Percentiles rank a stretch among this genome's conserved stretches.
phyloP scores from a whole-genome alignment of 768 basidiomycete species.

The Cyathus striatus region DNA sequence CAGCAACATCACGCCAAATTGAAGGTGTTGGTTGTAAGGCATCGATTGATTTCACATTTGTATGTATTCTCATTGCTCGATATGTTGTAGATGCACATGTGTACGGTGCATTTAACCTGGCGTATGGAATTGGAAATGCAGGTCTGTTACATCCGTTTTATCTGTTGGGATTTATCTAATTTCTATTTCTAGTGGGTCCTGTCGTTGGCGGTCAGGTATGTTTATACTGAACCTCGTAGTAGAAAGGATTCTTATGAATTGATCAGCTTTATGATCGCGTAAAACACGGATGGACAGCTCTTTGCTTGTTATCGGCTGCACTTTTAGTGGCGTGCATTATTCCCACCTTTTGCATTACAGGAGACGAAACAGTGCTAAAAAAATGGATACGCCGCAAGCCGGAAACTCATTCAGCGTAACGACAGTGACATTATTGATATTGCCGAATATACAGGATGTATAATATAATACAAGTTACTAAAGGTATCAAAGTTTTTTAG shows the following conservation, averaged over 20 bases:
- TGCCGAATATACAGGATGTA: too few relatives aligned
- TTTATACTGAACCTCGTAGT: not conserved
- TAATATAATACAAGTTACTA: too few relatives aligned
- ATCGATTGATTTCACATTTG: not conserved
- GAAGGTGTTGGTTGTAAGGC: slow-evolving; percentile 65
- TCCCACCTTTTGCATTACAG: slow-evolving; percentile 43
- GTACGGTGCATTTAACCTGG: slow-evolving; percentile 71
- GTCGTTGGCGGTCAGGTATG: slow-evolving; percentile 62
- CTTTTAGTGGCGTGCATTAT: slow-evolving; percentile 32
- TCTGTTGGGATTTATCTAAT: slow-evolving; percentile 1
- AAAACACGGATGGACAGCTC: slow-evolving; percentile 52
- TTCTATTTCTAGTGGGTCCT: slow-evolving; percentile 49
- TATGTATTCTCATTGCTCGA: slow-evolving; percentile 1
- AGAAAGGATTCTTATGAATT: not conserved
- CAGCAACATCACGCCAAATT: slow-evolving; percentile 48
- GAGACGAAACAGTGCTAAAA: slow-evolving; percentile 33
- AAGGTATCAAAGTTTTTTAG: too few relatives aligned
- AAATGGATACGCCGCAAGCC: not conserved
- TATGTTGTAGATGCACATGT: slow-evolving; percentile 58
- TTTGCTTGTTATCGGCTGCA: slow-evolving; percentile 44
- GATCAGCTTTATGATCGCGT: slow-evolving; percentile 55
- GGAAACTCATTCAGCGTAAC: too few relatives aligned
- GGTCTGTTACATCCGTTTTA: slow-evolving; percentile 29
- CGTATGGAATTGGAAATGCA: slow-evolving; percentile 60
- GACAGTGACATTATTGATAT: too few relatives aligned